A percentile compares a stretch with the other conserved stretches of the same genome.
These are phyloP conservation scores for Kodamaea jinghongensis DNA, from an alignment of 805 yeast species.

Conservation along the genomic window DNA sequence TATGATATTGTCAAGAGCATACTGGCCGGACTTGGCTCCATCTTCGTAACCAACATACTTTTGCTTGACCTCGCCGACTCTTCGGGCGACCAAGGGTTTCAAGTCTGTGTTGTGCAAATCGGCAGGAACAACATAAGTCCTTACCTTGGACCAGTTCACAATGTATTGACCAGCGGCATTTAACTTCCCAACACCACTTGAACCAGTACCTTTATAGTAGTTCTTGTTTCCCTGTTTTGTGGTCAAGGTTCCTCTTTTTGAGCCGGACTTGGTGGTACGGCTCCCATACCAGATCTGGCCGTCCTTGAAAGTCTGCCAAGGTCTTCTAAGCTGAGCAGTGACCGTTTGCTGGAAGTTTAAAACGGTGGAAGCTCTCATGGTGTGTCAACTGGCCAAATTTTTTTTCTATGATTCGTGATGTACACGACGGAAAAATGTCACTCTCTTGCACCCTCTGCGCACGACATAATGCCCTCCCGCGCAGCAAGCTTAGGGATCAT, in stretches of 20 bases:
- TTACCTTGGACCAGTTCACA: constrained; percentile 79
- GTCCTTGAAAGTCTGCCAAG: constrained; percentile 84
- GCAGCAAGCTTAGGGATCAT: constrained; percentile 1
- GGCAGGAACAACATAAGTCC: constrained; percentile 85
- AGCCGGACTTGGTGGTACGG: constrained; percentile 61
- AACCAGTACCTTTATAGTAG: constrained; percentile 93
- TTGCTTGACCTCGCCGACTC: constrained; percentile 68
- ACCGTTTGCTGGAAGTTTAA: constrained; percentile 39
- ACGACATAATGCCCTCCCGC: too few species aligned
- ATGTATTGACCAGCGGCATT: constrained; percentile 72
- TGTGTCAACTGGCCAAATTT: constrained; percentile 2
- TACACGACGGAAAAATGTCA: constrained; percentile 1
- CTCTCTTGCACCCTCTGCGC: too few species aligned
- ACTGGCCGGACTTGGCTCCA: constrained; percentile 71
- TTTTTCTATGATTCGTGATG: constrained; percentile 4
- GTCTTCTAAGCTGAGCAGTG: constrained; percentile 59
- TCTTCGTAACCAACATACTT: constrained; percentile 64
- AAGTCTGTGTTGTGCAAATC: constrained; percentile 37
- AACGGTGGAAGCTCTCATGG: constrained; percentile 52
- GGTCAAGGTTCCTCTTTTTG: constrained; percentile 78
- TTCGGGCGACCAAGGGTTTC: constrained; percentile 76
- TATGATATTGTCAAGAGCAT: constrained; percentile 67
- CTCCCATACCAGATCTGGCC: constrained; percentile 81
- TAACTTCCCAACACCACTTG: constrained; percentile 86
- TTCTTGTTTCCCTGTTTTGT: constrained; percentile 94